Evolutionary conservation across 1,284 basidiomycete species (phyloP), one percentile per base, ranked within the genome.

Genomic region (Melampsora larici-populina): DNA sequence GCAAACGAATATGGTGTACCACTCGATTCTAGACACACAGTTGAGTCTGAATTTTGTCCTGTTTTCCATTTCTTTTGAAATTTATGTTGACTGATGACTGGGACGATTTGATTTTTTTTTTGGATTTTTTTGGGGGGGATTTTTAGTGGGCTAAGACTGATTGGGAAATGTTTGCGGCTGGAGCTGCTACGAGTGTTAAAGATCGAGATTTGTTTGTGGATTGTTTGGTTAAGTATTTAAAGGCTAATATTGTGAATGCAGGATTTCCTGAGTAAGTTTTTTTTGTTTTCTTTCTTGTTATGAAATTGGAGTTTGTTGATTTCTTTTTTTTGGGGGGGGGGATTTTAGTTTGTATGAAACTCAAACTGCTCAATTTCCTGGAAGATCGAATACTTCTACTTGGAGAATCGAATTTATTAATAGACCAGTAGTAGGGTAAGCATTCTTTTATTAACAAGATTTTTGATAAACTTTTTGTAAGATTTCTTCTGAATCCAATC

Each of bases 101-200:
- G n/a, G n/a, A n/a, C n/a, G n/a, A n/a, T n/a, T n/a, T 62, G 26
- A 62, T 26, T 62, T 62, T n/a, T n/a, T n/a, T n/a, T n/a, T n/a
- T n/a, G n/a, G n/a, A n/a, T n/a, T n/a, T n/a, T n/a, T n/a, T n/a
- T n/a, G 11, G 9, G 9, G 11, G 13, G 11, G 13, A 11, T 46
- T 49, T 31, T 43, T 68, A 78, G 75, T 78, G 75, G 75, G 75
- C 75, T 6, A 78, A 78, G 65, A 82, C 83, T 11, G 84, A 84
- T 78, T 84, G 84, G 84, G 80, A 82, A 62, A 80, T 84, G 79
- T 84, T 83, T 70, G 81, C 83, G 0, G 83, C 83, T 6, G 83
- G 80, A 0, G 81, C 81, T 0, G 80, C 83, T 1, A 79, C 80
- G 11, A 78, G 79, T 40, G 36, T 72, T 40, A 66, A 79, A 0